Evolutionary conservation across 202 grass and related monocot genomes (phyloP).

Genomic region (Elaeis oleifera): DNA sequence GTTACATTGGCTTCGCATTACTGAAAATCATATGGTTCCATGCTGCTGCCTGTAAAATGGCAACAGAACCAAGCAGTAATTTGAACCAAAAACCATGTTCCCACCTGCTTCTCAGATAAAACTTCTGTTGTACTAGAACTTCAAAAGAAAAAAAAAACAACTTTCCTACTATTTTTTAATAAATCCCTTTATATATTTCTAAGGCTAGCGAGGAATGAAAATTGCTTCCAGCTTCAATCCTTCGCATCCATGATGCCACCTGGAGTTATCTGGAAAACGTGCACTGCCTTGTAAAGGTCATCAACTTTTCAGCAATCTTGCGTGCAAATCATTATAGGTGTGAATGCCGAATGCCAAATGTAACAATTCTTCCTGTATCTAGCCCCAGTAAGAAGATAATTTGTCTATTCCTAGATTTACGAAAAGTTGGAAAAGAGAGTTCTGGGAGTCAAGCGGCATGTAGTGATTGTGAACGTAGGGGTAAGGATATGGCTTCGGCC

Average conservation of each 20-base stretch:
- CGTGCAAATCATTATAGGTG: constrained; percentile 6
- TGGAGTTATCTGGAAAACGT: constrained; percentile 90
- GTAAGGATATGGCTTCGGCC: constrained; percentile 91
- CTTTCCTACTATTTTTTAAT: too few relatives aligned
- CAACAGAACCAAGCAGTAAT: too few relatives aligned
- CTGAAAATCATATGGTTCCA: too few relatives aligned
- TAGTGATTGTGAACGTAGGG: not conserved
- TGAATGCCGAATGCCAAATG: not conserved
- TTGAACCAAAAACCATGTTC: too few relatives aligned
- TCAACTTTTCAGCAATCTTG: not conserved
- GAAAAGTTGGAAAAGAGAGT: not conserved
- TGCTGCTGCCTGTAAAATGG: too few relatives aligned
- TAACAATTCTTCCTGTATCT: not conserved
- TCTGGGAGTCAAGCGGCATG: not conserved
- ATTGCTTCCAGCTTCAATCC: constrained; percentile 34
- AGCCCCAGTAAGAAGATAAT: not conserved
- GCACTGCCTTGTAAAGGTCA: constrained; percentile 36
- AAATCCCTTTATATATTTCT: too few relatives aligned
- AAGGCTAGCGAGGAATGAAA: constrained; percentile 3
- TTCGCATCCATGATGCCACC: constrained; percentile 75
- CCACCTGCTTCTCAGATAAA: too few relatives aligned
- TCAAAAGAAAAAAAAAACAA: too few relatives aligned
- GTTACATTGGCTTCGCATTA: too few relatives aligned
- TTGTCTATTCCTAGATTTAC: constrained; percentile 1
- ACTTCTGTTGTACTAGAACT: too few relatives aligned